A percentile compares a stretch with the other conserved stretches of the same genome.
phyloP scores from a whole-genome alignment of 1,284 basidiomycete genomes.

The Exobasidium cylindrosporum region DNA sequence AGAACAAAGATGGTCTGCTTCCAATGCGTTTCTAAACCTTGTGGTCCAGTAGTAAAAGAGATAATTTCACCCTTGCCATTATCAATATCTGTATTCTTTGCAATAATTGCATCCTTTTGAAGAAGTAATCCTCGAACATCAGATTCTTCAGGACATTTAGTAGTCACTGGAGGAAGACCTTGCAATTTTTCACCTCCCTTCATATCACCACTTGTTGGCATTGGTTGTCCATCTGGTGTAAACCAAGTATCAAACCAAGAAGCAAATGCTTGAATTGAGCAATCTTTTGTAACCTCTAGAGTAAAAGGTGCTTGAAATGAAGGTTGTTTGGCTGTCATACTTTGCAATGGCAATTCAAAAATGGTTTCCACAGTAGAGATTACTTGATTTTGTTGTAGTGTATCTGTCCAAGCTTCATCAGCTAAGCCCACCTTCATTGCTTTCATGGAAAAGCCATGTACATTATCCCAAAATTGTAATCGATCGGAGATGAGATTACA shows the following conservation, averaged over 20 bases:
- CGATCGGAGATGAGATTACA: slow-evolving; percentile 73
- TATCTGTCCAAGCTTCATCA: slow-evolving; percentile 50
- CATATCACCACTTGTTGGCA: slow-evolving; percentile 7
- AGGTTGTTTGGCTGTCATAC: slow-evolving; percentile 52
- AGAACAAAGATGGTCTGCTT: slow-evolving; percentile 91
- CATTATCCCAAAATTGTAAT: slow-evolving; percentile 82
- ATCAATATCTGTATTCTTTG: not conserved
- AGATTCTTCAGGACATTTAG: slow-evolving; percentile 16
- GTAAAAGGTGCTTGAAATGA: slow-evolving; percentile 34
- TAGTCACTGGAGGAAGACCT: slow-evolving; percentile 28
- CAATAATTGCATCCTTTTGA: slow-evolving; percentile 67
- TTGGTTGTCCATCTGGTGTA: slow-evolving; percentile 18
- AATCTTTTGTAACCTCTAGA: slow-evolving; percentile 16
- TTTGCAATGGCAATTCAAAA: slow-evolving; percentile 40
- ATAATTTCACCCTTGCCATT: slow-evolving; percentile 59
- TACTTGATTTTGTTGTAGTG: slow-evolving; percentile 30
- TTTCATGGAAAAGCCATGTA: slow-evolving; percentile 66
- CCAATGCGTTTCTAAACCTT: slow-evolving; percentile 90
- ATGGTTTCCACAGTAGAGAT: slow-evolving; percentile 23
- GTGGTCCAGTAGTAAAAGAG: slow-evolving; percentile 87
- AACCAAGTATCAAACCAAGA: slow-evolving; percentile 56
- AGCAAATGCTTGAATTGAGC: slow-evolving; percentile 42
- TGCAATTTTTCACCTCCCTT: slow-evolving; percentile 19
- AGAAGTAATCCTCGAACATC: slow-evolving; percentile 69
- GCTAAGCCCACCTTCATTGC: slow-evolving; percentile 44